Conservation (phyloP, 768 basidiomycete species). For the Rubroboletus pulcherrimus region DNA sequence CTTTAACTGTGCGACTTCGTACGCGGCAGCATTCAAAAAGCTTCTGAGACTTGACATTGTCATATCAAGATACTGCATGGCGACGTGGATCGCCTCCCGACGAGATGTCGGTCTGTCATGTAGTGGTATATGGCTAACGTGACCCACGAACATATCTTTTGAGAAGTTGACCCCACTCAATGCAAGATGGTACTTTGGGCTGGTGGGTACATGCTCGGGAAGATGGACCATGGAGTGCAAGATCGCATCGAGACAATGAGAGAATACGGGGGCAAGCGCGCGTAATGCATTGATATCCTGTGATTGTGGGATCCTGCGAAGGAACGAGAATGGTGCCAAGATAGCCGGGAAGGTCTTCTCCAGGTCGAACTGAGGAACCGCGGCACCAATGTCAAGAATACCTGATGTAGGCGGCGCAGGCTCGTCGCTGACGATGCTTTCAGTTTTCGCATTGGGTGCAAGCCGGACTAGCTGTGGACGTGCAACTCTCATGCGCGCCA, state of each 20-base stretch:
- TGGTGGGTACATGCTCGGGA: slow-evolving; percentile 18
- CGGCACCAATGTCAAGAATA: neutral
- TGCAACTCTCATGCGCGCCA: slow-evolving; percentile 4
- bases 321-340: slow-evolving; percentile 25
- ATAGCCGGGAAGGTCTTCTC: slow-evolving; percentile 37
- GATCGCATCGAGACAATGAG: slow-evolving; percentile 24
- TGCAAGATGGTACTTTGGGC: slow-evolving; percentile 22
- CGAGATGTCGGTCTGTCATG: slow-evolving; percentile 1
- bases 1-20: slow-evolving; percentile 26
- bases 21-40: slow-evolving; percentile 30
- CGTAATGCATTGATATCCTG: slow-evolving; percentile 27
- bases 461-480: neutral
- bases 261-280: slow-evolving; percentile 26
- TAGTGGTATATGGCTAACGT: slow-evolving; percentile 13
- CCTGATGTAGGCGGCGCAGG: slow-evolving; percentile 24
- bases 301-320: slow-evolving; percentile 23
- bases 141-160: slow-evolving; percentile 20
- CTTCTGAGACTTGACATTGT: slow-evolving; percentile 31
- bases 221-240: slow-evolving; percentile 25
- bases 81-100: slow-evolving; percentile 11
- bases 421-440: slow-evolving; percentile 25
- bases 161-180: slow-evolving; percentile 20
- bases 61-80: slow-evolving; percentile 30
- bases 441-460: slow-evolving; percentile 13
- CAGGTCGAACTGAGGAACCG: slow-evolving; percentile 25